These are phyloP conservation scores for Colletotrichum incanum DNA, from an alignment of 2,329 filamentous ascomycete genomes.

Conservation along the genomic window DNA sequence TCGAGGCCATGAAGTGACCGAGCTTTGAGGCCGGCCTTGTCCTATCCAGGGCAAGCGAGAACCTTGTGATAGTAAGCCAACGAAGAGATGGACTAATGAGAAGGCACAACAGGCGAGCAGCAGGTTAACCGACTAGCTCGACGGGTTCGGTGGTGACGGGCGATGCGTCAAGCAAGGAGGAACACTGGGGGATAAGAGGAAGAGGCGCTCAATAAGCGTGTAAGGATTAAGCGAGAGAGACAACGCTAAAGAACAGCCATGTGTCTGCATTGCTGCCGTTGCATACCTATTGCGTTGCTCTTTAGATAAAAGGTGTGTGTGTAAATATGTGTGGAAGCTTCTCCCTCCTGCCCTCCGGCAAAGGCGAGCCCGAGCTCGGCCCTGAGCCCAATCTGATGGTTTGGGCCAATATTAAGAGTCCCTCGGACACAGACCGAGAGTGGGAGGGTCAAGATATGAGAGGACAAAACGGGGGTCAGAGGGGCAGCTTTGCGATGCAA, in stretches of 20 bases:
- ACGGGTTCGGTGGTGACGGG: conserved; percentile 27
- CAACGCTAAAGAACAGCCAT: conserved; percentile 21
- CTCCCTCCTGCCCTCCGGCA: background rate
- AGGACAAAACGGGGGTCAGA: background rate
- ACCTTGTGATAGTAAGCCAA: background rate
- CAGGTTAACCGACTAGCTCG: background rate
- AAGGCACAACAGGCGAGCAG: conserved; percentile 28
- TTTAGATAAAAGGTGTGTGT: background rate
- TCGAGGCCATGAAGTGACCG: conserved; percentile 5
- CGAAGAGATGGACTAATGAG: conserved; percentile 21
- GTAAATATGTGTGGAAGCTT: background rate
- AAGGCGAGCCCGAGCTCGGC: background rate
- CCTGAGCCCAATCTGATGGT: background rate
- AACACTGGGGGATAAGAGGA: conserved; percentile 12
- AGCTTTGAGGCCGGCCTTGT: background rate
- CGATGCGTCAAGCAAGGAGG: conserved; percentile 29
- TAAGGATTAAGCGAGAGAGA: conserved; percentile 21
- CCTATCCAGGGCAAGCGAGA: background rate
- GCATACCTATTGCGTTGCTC: background rate
- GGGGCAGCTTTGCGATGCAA: background rate
- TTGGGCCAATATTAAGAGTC: background rate
- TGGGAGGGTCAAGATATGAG: background rate
- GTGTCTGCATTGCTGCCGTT: background rate
- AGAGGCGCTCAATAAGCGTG: conserved; percentile 14
- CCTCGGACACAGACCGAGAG: conserved; percentile 2